phyloP scores from a whole-genome alignment of 2,329 filamentous ascomycete genomes.

The Periconia macrospinosa region DNA sequence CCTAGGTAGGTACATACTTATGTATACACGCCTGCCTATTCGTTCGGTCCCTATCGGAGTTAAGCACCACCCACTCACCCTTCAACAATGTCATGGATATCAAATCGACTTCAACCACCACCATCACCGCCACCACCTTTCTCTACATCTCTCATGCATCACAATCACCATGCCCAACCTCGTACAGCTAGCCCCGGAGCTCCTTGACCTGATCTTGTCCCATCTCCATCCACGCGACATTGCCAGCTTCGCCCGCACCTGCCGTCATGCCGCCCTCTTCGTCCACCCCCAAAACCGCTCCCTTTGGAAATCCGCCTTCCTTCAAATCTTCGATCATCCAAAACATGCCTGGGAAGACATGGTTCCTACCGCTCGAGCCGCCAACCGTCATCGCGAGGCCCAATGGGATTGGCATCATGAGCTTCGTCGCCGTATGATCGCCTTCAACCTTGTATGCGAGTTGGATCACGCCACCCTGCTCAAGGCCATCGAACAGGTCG shows the following conservation, averaged over 20 bases:
- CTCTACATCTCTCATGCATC: neutral
- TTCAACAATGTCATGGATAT: neutral
- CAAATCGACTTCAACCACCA: too few relatives aligned
- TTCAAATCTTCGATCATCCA: slow-evolving; percentile 26
- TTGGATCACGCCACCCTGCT: neutral
- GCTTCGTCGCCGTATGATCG: slow-evolving; percentile 10
- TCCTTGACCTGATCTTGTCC: slow-evolving; percentile 21
- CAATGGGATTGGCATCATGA: slow-evolving; percentile 23
- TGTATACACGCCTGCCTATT: too few relatives aligned
- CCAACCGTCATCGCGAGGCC: slow-evolving; percentile 12
- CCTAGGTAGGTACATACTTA: too few relatives aligned
- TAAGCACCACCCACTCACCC: too few relatives aligned
- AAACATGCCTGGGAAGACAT: slow-evolving; percentile 16
- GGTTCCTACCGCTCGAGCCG: slow-evolving; percentile 17
- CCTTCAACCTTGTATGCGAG: slow-evolving; percentile 12
- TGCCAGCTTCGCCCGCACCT: slow-evolving; percentile 17
- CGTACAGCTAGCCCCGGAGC: slow-evolving; percentile 16
- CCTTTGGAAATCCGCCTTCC: slow-evolving; percentile 21
- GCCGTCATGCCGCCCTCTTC: slow-evolving; percentile 15
- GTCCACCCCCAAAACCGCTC: slow-evolving; percentile 20
- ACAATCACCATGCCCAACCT: neutral
- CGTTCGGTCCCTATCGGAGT: too few relatives aligned
- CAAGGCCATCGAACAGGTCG: slow-evolving; percentile 6
- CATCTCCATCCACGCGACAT: slow-evolving; percentile 16
- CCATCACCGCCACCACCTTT: neutral